Evolutionary conservation across 2,329 filamentous ascomycete genomes (phyloP).

Genomic region (Thelonectria discophora): DNA sequence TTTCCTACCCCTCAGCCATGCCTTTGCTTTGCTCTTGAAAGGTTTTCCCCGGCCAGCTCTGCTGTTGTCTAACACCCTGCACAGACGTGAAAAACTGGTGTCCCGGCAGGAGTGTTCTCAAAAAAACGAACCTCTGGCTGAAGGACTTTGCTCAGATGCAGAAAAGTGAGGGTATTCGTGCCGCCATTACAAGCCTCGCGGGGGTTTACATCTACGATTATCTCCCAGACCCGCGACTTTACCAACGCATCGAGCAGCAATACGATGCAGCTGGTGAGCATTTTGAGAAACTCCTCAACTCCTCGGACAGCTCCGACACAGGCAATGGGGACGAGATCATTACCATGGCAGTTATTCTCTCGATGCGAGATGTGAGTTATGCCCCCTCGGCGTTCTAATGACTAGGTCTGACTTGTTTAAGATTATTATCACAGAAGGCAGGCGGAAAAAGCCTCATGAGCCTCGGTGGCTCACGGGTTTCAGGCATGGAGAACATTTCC

Average conservation of each 20-base stretch:
- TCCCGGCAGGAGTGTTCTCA: conserved; percentile 50
- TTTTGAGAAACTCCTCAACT: conserved; percentile 42
- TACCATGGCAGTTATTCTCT: conserved; percentile 49
- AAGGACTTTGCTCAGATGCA: conserved; percentile 53
- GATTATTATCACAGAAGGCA: conserved; percentile 51
- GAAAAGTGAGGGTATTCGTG: conserved; percentile 45
- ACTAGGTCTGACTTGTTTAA: conserved; percentile 21
- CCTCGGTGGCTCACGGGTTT: conserved; percentile 53
- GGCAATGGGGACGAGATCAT: conserved; percentile 46
- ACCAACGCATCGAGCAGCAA: conserved; percentile 46
- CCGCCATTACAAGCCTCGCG: conserved; percentile 52
- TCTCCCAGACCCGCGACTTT: conserved; percentile 45
- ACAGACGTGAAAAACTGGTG: conserved; percentile 53
- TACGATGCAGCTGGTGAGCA: conserved; percentile 46
- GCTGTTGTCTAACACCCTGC: conserved; percentile 11
- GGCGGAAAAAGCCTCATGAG: conserved; percentile 43
- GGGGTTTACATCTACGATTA: conserved; percentile 55
- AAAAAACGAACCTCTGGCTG: conserved; percentile 52
- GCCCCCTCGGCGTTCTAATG: not conserved
- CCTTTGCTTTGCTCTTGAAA: not conserved
- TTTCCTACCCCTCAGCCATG: not conserved
- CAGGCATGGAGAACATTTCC: conserved; percentile 46
- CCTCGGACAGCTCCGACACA: conserved; percentile 32
- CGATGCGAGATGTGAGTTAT: conserved; percentile 52
- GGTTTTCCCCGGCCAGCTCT: not conserved